phyloP scores from a whole-genome alignment of 2,329 filamentous ascomycete genomes.

The Trichophaea hybrida region DNA sequence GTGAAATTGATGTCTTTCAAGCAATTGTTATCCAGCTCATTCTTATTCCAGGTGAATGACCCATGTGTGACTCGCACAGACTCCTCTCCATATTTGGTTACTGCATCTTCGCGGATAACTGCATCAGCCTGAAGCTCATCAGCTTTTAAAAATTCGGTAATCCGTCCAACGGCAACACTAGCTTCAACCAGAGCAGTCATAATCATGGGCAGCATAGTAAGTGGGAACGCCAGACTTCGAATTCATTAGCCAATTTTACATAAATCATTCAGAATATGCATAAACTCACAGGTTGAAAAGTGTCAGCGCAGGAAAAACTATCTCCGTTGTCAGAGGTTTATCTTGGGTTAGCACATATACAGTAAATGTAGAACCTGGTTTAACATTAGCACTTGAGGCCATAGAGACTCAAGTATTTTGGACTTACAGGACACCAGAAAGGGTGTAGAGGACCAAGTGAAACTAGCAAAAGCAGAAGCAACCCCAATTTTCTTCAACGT shows the following conservation, averaged over 20 bases:
- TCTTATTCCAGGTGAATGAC: slow-evolving; percentile 82
- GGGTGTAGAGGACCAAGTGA: slow-evolving; percentile 94
- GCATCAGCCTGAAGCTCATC: slow-evolving; percentile 85
- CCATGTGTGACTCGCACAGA: slow-evolving; percentile 69
- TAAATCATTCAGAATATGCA: background rate
- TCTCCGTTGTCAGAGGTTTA: slow-evolving; percentile 72
- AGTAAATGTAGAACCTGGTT: slow-evolving; percentile 59
- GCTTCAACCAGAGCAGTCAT: slow-evolving; percentile 94
- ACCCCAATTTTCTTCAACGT: slow-evolving; percentile 93
- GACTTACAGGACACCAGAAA: slow-evolving; percentile 75
- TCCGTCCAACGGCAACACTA: slow-evolving; percentile 73
- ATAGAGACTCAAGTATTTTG: background rate
- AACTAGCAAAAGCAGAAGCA: slow-evolving; percentile 85
- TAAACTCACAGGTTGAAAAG: slow-evolving; percentile 62
- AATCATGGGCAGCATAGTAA: slow-evolving; percentile 91
- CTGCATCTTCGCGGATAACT: slow-evolving; percentile 53
- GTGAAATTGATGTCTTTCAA: slow-evolving; percentile 76
- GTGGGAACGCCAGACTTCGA: slow-evolving; percentile 61
- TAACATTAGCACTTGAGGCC: background rate
- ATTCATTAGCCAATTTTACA: background rate
- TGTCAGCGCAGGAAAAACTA: slow-evolving; percentile 84
- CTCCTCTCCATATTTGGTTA: slow-evolving; percentile 68
- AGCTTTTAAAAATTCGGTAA: slow-evolving; percentile 70
- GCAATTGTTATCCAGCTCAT: slow-evolving; percentile 38
- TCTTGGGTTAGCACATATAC: slow-evolving; percentile 81